A percentile compares a stretch with the other conserved stretches of the same genome.
These are phyloP conservation scores for Eucalyptus lansdowneana DNA, from an alignment of 345 rosid species.

Conservation along the genomic window DNA sequence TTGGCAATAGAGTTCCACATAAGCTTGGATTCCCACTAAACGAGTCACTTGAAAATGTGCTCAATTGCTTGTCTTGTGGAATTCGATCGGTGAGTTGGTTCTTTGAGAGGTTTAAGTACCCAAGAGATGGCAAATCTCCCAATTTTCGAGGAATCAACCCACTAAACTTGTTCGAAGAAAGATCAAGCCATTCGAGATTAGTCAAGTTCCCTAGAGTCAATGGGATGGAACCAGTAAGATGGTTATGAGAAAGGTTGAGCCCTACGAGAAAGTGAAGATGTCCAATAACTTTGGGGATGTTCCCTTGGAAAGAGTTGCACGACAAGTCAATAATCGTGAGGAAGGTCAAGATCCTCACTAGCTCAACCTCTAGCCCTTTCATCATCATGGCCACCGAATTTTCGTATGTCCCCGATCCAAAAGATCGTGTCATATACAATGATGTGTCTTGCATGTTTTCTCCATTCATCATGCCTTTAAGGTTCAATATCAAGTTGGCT, in stretches of 20 bases:
- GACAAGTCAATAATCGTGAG: background rate
- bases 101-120: background rate
- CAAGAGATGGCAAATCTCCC: background rate
- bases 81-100: background rate
- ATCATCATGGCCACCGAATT: background rate
- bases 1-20: background rate
- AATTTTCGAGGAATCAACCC: background rate
- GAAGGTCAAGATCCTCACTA: background rate
- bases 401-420: rapidly evolving
- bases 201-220: background rate
- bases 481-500: background rate
- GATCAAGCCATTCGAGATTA: background rate
- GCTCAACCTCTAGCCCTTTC: background rate
- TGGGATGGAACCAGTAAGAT: background rate
- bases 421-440: background rate
- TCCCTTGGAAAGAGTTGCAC: background rate
- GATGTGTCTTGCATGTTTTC: background rate
- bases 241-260: background rate
- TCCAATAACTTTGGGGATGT: background rate
- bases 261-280: background rate
- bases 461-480: background rate
- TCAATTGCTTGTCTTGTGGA: background rate
- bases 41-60: background rate
- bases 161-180: background rate
- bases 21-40: background rate